A percentile compares a stretch with the other conserved stretches of the same genome.
Conservation (phyloP, 148 eudicot species). For the Cornus florida region DNA sequence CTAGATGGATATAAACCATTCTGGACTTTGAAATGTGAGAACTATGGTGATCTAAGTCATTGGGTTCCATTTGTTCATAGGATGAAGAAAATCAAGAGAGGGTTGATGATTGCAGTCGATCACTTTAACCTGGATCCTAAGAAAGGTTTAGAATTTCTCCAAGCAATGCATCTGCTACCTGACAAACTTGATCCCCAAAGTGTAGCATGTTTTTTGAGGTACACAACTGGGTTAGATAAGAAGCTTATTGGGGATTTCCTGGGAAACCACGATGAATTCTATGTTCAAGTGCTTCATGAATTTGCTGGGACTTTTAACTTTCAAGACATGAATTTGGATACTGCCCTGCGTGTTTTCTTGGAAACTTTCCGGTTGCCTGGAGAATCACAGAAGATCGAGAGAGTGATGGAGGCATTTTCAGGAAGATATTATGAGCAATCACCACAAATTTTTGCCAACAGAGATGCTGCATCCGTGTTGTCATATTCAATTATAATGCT, state of each 20-base stretch:
- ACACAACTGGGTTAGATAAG: constrained; percentile 31
- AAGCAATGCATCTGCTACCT: constrained; percentile 26
- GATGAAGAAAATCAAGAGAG: no score
- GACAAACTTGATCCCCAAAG: constrained; percentile 29
- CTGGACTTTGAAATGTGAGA: constrained; percentile 31
- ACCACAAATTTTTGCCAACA: constrained; percentile 24
- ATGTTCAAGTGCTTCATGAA: constrained; percentile 33
- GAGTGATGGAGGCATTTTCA: constrained; percentile 35
- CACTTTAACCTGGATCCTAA: constrained; percentile 24
- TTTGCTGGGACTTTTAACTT: constrained; percentile 32
- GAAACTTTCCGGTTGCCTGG: constrained; percentile 34
- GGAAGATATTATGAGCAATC: constrained; percentile 38
- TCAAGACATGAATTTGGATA: constrained; percentile 31
- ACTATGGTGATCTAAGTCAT: constrained; percentile 16
- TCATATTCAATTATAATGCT: constrained; percentile 35
- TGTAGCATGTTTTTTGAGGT: constrained; percentile 31
- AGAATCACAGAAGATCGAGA: constrained; percentile 27
- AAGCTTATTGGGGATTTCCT: constrained; percentile 30
- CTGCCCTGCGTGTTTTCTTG: constrained; percentile 32
- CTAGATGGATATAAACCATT: constrained; percentile 30
- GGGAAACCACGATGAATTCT: constrained; percentile 31
- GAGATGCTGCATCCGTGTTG: constrained; percentile 31
- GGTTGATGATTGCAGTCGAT: no score
- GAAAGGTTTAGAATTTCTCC: constrained; percentile 33
- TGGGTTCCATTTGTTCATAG: no score